A percentile compares a stretch with the other conserved stretches of the same genome.
These are phyloP conservation scores for Colletotrichum spinosum DNA, from an alignment of 2,329 filamentous ascomycete species.

Conservation along the genomic window DNA sequence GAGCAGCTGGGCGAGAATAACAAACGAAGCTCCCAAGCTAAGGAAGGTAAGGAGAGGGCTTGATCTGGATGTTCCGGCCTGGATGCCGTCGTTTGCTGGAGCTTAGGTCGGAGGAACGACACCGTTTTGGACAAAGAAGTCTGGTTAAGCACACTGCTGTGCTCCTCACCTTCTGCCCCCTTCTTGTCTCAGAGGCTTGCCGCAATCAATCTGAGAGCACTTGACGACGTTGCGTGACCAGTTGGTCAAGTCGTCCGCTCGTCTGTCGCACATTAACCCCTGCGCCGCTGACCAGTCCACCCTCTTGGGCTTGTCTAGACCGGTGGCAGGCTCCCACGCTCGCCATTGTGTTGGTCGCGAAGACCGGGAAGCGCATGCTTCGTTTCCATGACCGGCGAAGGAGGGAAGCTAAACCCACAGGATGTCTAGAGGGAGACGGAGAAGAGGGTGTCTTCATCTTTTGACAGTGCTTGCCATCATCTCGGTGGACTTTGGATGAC, in stretches of 20 bases:
- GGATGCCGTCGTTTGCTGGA: constrained; percentile 17
- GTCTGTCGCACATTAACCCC: constrained; percentile 20
- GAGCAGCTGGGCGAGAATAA: constrained; percentile 55
- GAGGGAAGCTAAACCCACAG: constrained; percentile 3
- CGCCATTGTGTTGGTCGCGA: constrained; percentile 12
- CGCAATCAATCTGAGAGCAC: constrained; percentile 32
- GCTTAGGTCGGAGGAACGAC: constrained; percentile 21
- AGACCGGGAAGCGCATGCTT: constrained; percentile 13
- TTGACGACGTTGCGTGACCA: constrained; percentile 35
- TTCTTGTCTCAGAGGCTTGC: constrained; percentile 1
- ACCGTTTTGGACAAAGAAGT: constrained; percentile 21
- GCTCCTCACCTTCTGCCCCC: constrained; percentile 7
- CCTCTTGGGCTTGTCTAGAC: constrained; percentile 17
- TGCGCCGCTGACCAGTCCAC: constrained; percentile 7
- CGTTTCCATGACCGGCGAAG: constrained; percentile 7
- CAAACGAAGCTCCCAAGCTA: constrained; percentile 29
- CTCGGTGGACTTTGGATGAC: constrained; percentile 24
- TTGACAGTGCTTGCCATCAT: constrained; percentile 7
- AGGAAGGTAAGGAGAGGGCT: constrained; percentile 5
- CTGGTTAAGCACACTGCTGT: constrained; percentile 34
- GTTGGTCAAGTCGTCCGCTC: constrained; percentile 21
- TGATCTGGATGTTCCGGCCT: constrained; percentile 19
- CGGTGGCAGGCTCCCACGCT: constrained; percentile 23
- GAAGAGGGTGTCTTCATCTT: constrained; percentile 34
- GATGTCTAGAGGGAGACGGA: constrained; percentile 15